A percentile compares a stretch with the other conserved stretches of the same genome.
These are phyloP conservation scores for Paspalum notatum DNA, from an alignment of 176 grass and related monocot genomes.

Conservation along the genomic window DNA sequence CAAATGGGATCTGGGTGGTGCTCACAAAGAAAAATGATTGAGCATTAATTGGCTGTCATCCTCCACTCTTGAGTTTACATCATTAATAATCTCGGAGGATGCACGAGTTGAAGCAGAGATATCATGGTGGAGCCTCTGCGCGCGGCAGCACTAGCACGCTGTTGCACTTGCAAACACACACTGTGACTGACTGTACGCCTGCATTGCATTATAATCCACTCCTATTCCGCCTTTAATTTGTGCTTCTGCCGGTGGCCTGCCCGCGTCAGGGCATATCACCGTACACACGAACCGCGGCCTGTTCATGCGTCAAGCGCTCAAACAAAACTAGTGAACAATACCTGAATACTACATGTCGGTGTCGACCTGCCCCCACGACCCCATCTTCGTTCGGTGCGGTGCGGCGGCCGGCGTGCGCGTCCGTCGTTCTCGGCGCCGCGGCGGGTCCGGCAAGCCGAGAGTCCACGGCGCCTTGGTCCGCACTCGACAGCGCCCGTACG, in stretches of 20 bases:
- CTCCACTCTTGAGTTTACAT: background rate
- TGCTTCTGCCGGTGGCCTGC: background rate
- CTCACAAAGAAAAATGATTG: background rate
- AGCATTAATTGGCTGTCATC: conserved; percentile 11
- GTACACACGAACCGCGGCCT: background rate
- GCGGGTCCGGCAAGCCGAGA: background rate
- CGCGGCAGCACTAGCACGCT: conserved; percentile 21
- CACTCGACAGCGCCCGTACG: conserved; percentile 7
- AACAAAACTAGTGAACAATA: no score
- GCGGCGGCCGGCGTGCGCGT: no score
- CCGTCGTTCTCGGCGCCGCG: no score
- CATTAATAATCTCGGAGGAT: background rate
- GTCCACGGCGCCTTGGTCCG: conserved; percentile 1
- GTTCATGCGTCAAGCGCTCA: no score
- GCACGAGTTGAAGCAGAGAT: background rate
- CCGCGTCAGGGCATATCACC: background rate
- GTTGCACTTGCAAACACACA: no score
- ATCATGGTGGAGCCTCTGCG: conserved; percentile 31
- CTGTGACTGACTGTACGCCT: background rate
- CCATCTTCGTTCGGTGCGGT: no score
- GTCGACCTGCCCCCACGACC: no score
- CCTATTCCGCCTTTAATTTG: conserved; percentile 2
- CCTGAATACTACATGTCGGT: no score
- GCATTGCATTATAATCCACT: conserved; percentile 33
- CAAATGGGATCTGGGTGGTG: background rate